Conservation (phyloP, 768 basidiomycete genomes). For the Sistotremastrum suecicum region DNA sequence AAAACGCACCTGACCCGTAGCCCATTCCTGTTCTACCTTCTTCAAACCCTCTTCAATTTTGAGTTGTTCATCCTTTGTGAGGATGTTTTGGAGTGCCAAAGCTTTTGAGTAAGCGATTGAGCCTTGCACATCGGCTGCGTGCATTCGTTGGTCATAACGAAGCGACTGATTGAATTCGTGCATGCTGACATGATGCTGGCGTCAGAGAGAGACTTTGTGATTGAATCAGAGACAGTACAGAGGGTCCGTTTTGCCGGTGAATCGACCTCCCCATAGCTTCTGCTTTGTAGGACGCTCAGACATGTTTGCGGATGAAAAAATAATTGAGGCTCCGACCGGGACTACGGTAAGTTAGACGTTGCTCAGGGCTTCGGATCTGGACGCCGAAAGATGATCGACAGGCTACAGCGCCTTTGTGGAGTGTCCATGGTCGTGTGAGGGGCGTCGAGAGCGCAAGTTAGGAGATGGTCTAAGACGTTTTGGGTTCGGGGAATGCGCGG, state of each 20-base stretch:
- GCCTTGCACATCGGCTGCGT: slow-evolving; percentile 79
- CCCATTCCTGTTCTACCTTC: slow-evolving; percentile 77
- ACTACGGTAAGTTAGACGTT: no score
- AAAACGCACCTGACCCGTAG: slow-evolving; percentile 47
- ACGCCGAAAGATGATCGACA: no score
- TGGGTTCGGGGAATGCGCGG: no score
- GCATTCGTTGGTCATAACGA: slow-evolving; percentile 89
- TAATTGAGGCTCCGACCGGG: no score
- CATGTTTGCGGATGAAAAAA: slow-evolving; percentile 12
- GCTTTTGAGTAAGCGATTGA: slow-evolving; percentile 95
- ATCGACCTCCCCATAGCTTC: slow-evolving; percentile 82
- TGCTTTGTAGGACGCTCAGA: slow-evolving; percentile 37
- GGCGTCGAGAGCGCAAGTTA: no score
- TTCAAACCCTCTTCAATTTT: slow-evolving; percentile 64
- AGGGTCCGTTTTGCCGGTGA: slow-evolving; percentile 82
- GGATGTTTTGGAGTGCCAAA: slow-evolving; percentile 63
- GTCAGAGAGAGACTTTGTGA: background rate
- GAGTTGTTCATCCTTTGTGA: slow-evolving; percentile 60
- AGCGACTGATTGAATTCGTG: slow-evolving; percentile 96
- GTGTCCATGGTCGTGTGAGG: no score
- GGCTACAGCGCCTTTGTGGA: no score
- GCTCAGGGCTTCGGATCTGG: no score
- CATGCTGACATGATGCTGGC: slow-evolving; percentile 45
- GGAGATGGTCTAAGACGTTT: no score
- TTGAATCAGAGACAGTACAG: slow-evolving; percentile 27